Percentiles rank a stretch among this genome's conserved stretches.
Conservation (phyloP, 2,329 filamentous ascomycete genomes). For the Parastagonospora avenae region DNA sequence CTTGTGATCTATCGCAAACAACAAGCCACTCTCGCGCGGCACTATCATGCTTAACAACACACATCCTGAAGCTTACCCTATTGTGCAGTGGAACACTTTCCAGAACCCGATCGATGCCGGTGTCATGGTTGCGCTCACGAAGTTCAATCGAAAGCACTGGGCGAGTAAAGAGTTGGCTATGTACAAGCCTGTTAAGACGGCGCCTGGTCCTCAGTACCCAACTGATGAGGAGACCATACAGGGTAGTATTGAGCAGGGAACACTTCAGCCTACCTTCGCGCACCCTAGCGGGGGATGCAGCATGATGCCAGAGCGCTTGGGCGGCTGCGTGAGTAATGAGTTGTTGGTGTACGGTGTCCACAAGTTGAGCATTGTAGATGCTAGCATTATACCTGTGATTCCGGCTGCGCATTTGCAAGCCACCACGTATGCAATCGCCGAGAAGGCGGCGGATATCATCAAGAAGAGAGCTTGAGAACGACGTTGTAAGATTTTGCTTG, state of each 20-base stretch:
- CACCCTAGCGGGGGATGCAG: slow-evolving; percentile 20
- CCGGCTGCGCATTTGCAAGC: slow-evolving; percentile 24
- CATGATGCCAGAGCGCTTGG: slow-evolving; percentile 28
- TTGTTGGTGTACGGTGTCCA: slow-evolving; percentile 23
- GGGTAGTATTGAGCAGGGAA: slow-evolving; percentile 2
- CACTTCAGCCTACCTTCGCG: slow-evolving; percentile 14
- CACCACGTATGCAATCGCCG: slow-evolving; percentile 32
- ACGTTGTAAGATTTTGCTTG: too few relatives aligned
- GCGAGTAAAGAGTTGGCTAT: slow-evolving; percentile 33
- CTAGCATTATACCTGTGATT: slow-evolving; percentile 24
- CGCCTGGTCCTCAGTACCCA: slow-evolving; percentile 24
- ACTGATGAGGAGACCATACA: slow-evolving; percentile 23
- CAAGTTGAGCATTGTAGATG: slow-evolving; percentile 30
- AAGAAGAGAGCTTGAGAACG: slow-evolving; percentile 6
- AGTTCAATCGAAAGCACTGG: slow-evolving; percentile 40
- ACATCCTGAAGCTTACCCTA: slow-evolving; percentile 30
- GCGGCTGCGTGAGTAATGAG: slow-evolving; percentile 19
- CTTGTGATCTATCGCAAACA: slow-evolving; percentile 17
- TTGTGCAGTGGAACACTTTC: slow-evolving; percentile 35
- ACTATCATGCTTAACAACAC: slow-evolving; percentile 41
- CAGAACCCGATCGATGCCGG: slow-evolving; percentile 40
- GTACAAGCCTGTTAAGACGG: slow-evolving; percentile 33
- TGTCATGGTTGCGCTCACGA: slow-evolving; percentile 35
- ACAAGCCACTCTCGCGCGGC: slow-evolving; percentile 35
- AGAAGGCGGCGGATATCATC: slow-evolving; percentile 35